Evolutionary conservation across 2,329 filamentous ascomycete genomes (phyloP), one percentile per base, ranked within the genome.

Genomic region (Zymoseptoria pseudotritici): DNA sequence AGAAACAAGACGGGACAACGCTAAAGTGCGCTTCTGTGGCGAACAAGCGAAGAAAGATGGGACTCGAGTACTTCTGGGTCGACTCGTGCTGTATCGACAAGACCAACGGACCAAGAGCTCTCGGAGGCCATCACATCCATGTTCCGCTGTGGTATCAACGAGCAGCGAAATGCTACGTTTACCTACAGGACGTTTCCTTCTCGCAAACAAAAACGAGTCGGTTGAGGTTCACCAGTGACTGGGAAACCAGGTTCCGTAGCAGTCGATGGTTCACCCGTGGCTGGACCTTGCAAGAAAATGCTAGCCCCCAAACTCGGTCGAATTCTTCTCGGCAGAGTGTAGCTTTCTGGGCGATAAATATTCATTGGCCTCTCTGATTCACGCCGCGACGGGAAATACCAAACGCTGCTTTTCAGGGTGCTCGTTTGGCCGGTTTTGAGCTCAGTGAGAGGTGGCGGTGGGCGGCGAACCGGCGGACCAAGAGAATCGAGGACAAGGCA

Each of bases 1-100:
- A 24, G 19, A 19, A 50, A 24, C 20, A 64, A 63, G 55, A 10
- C 55, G 1, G 64, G 61, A 2, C 63, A 55, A 55, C 46, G 56
- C 46, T 2, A 67, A 67, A 49, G 59, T 67, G 21, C 42, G 58
- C 13, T 63, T 61, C 42, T 52, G 58, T 7, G 55, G 61, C 17
- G 51, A 59, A 31, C 64, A 63, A 29, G 65, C 64, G 6, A 49
- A 57, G 13, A 53, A 61, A 19, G 59, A 66, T 36, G 64, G 61
- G 61, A 3, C 54, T 64, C n/a, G 54, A 62, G 9, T 63, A 58
- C 26, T 59, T 61, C 31, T 67, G 65, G 65, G 31, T 66, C 4
- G 64, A 66, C 51, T 64, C 65, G 3, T 67, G 65, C 57, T 67
- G 65, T 53, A 67, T 67, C 17, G 62, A 67, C 54, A 63, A 65